These are phyloP conservation scores for Cucumis sativus DNA, from an alignment of 306 rosid species.

Conservation along the genomic window Cucumber_9930_V3 NC_026656.2:24469501-24470000, in stretches of 20 bases:
- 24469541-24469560: not conserved
- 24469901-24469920: not conserved
- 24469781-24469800: not conserved
- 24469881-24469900: not conserved
- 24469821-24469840: not conserved
- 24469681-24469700: not conserved
- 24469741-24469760: not conserved
- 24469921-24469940: not conserved
- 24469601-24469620: not conserved
- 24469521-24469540: not conserved
- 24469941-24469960: not conserved
- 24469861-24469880: not conserved
- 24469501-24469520: not conserved
- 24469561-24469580: not conserved
- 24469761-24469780: not conserved
- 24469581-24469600: not conserved
- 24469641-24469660: not conserved
- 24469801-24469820: not conserved
- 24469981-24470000: not conserved
- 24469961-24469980: slow-evolving; percentile 8
- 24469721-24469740: not conserved
- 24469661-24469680: not conserved
- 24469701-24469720: not conserved
- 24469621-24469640: not conserved
- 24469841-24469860: not conserved